Percentiles rank a stretch among this genome's conserved stretches.
Evolutionary conservation across 805 yeast genomes (phyloP).

Genomic region (Candida argentea): DNA sequence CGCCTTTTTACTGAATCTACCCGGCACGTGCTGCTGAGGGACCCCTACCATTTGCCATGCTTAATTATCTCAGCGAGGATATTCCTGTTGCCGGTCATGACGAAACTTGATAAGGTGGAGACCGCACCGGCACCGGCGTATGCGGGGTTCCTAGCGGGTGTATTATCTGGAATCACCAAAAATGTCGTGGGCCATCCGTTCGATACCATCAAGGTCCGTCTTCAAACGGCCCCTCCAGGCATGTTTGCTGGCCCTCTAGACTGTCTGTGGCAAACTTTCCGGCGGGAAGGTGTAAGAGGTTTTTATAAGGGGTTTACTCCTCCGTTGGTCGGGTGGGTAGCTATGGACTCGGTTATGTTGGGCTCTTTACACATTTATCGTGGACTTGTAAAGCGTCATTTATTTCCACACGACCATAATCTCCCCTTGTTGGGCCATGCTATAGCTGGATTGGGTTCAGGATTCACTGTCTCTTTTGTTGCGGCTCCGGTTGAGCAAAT

Average conservation of each 20-base stretch:
- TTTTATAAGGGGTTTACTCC: constrained; percentile 89
- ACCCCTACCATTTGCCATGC: not conserved
- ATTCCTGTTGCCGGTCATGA: not conserved
- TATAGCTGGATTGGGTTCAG: constrained; percentile 72
- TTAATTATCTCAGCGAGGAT: not conserved
- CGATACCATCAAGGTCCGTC: constrained; percentile 79
- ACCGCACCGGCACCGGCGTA: constrained; percentile 28
- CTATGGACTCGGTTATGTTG: constrained; percentile 87
- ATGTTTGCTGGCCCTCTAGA: constrained; percentile 76
- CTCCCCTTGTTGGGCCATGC: constrained; percentile 70
- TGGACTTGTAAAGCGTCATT: constrained; percentile 50
- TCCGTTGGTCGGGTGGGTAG: constrained; percentile 86
- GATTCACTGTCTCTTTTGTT: constrained; percentile 88
- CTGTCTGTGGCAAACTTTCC: constrained; percentile 62
- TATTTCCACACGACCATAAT: constrained; percentile 50
- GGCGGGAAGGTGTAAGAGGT: constrained; percentile 69
- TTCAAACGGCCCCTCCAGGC: constrained; percentile 55
- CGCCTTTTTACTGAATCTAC: not conserved
- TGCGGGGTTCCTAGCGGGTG: constrained; percentile 82
- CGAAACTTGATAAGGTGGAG: constrained; percentile 1
- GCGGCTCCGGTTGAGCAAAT: constrained; percentile 92
- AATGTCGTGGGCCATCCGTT: constrained; percentile 91
- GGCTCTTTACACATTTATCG: constrained; percentile 79
- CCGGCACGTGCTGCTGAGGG: not conserved
- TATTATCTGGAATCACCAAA: constrained; percentile 78